Base-by-base conservation (phyloP, 768 basidiomycete species). In the Nidularia pulvinata region DNA sequence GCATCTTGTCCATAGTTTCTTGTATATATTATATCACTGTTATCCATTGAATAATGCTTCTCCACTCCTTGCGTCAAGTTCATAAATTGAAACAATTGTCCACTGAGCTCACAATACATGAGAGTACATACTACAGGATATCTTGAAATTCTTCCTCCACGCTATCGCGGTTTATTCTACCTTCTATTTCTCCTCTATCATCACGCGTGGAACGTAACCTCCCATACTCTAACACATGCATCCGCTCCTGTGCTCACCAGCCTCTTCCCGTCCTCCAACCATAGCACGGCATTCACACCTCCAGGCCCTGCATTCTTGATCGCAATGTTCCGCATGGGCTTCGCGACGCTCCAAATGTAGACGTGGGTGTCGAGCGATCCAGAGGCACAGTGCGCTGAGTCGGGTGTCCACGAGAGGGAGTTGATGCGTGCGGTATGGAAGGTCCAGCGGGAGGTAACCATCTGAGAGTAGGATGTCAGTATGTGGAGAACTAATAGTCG, bases 301-400 rank as follows among this genome's bases (percentile, higher is more conserved):
- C 93, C 91, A 5, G 92, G 85, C 36, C 85, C 85, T 1, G 91
- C 93, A 56, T 94, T 94, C 77, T 86, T 88, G 66, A 98, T 86
- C 30, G 86, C 79, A 35, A 94, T 83, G 59, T 89, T 91, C 68
- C 80, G 85, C 67, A 83, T 71, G 7, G 88, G 85, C 62, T 84
- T 81, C 44, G 72, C 73, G 33, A 93, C 84, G 57, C 87, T 86
- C 85, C 91, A 98, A 25, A 98, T 72, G 63, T 94, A 97, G 4
- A 96, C 84, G 59, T 93, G 84, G 33, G 95, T 95, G 66, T 98
- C 96, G n/a, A 96, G 78, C 16, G 93, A 92, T 9, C 89, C 94
- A 4, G 93, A 94, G 9, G 86, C 95, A 57, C 90, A 82, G 63
- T 95, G 85, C 56, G 78, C 77, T 6, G 86, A 85, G 62, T 91